These are phyloP conservation scores for Plasmopara muralis DNA, from an alignment of 352 stramenopile species.

Conservation along the genomic window DNA sequence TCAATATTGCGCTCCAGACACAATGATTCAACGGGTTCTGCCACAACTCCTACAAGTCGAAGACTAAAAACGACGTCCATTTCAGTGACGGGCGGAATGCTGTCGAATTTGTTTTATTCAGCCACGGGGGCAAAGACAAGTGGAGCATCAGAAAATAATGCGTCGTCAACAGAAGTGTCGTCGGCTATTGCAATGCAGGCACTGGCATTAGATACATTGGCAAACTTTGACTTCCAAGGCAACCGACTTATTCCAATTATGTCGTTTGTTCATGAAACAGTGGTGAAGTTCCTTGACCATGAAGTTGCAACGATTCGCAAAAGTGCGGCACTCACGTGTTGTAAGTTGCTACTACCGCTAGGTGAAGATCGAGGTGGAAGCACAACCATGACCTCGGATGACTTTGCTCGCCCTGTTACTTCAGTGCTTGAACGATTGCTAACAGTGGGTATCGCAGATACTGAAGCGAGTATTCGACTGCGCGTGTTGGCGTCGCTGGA, in stretches of 20 bases:
- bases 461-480: slow-evolving; percentile 76
- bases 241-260: slow-evolving; percentile 83
- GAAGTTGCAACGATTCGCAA: slow-evolving; percentile 81
- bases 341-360: slow-evolving; percentile 69
- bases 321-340: slow-evolving; percentile 82
- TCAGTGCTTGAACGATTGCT: slow-evolving; percentile 74
- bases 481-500: slow-evolving; percentile 77
- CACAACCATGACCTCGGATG: slow-evolving; percentile 49
- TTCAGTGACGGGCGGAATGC: slow-evolving; percentile 61
- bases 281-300: slow-evolving; percentile 85
- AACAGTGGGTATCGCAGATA: slow-evolving; percentile 82
- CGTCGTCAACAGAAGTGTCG: slow-evolving; percentile 31
- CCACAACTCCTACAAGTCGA: slow-evolving; percentile 52
- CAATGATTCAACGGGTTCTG: slow-evolving; percentile 35
- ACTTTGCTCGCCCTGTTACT: slow-evolving; percentile 64
- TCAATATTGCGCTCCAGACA: slow-evolving; percentile 55
- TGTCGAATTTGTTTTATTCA: slow-evolving; percentile 64
- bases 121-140: slow-evolving; percentile 38
- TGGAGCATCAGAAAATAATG: slow-evolving; percentile 35
- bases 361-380: slow-evolving; percentile 48
- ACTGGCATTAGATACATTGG: slow-evolving; percentile 77
- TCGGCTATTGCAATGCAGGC: slow-evolving; percentile 74
- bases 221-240: slow-evolving; percentile 82
- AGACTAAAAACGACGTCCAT: slow-evolving; percentile 70
- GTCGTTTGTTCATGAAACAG: slow-evolving; percentile 83